phyloP scores from a whole-genome alignment of 768 basidiomycete genomes.

The Lactarius sanguifluus region DNA sequence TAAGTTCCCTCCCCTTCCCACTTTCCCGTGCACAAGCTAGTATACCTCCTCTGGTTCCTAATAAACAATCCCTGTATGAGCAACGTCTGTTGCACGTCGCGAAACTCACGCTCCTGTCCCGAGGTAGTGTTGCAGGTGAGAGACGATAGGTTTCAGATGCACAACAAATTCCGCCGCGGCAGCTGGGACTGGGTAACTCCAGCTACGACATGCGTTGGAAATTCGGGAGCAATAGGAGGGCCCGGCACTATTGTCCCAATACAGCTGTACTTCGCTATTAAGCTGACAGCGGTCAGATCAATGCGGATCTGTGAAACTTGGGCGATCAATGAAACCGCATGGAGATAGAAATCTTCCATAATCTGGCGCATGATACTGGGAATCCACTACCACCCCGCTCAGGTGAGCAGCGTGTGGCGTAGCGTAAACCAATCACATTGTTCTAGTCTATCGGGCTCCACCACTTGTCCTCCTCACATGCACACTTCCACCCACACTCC shows the following conservation, averaged over 20 bases:
- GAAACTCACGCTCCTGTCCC: neutral
- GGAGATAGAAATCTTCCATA: neutral
- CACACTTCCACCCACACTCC: neutral
- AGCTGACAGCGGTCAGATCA: neutral
- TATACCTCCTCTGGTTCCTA: neutral
- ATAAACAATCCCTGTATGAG: neutral
- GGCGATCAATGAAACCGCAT: neutral
- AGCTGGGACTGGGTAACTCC: neutral
- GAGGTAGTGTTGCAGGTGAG: neutral
- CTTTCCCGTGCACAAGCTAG: neutral
- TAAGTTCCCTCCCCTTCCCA: neutral
- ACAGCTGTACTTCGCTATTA: neutral
- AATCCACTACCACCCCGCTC: neutral
- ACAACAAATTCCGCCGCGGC: neutral
- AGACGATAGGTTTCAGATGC: neutral
- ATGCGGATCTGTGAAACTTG: neutral
- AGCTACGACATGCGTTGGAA: neutral
- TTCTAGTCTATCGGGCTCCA: neutral
- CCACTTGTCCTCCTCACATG: neutral
- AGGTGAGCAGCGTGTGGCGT: neutral
- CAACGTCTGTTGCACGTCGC: neutral
- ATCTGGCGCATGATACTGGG: neutral
- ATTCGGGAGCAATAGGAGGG: neutral
- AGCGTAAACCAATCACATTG: neutral
- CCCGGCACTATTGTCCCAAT: neutral